Evolutionary conservation across 2,329 filamentous ascomycete genomes (phyloP), one percentile per base, ranked within the genome.

Genomic region (Hirsutella rhossiliensis): DNA sequence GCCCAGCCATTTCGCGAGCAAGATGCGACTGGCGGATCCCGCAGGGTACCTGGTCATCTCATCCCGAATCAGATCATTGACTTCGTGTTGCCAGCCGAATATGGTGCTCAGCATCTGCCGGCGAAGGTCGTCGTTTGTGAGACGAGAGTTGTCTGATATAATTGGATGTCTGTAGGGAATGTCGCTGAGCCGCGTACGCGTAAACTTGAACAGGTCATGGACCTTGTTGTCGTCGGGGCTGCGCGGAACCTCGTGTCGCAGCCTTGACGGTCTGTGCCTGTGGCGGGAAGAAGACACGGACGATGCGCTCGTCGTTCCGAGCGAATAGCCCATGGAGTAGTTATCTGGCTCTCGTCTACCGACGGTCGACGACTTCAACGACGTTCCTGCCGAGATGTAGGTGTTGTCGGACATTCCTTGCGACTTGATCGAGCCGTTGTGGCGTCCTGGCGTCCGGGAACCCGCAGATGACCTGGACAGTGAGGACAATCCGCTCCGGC

Each of bases 1-100:
- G 13, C 89, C 88, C 0, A 98, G 75, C 92, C 92, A 98, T 62
- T 94, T 94, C 2, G 87, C 76, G 5, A 98, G 73, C 34, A 97
- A 73, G 42, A 97, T 85, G 12, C 84, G 80, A 49, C 79, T 84
- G 2, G 86, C 76, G 5, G 87, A 90, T 7, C 85, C 83, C 3
- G 73, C 63, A 2, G 78, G 72, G 56, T 95, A 87, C 18, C 82
- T 76, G 48, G 72, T 75, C 67, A 94, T 72, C 61, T 98, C 92
- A 59, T 97, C 89, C 11, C 80, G 76, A 43, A 98, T 78, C 41
- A 98, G 65, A 38, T 82, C 81, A 39, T 87, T 76, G 36, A 90
- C 80, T 53, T 94, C 87, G 44, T 82, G 81, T 43, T 90, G 82
- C 89, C 92, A 98, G 3, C 92, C 92, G 61, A 98, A 98, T 2